Evolutionary conservation across 495 filamentous ascomycete species (phyloP).

Genomic region (Aspergillus baeticus): DNA sequence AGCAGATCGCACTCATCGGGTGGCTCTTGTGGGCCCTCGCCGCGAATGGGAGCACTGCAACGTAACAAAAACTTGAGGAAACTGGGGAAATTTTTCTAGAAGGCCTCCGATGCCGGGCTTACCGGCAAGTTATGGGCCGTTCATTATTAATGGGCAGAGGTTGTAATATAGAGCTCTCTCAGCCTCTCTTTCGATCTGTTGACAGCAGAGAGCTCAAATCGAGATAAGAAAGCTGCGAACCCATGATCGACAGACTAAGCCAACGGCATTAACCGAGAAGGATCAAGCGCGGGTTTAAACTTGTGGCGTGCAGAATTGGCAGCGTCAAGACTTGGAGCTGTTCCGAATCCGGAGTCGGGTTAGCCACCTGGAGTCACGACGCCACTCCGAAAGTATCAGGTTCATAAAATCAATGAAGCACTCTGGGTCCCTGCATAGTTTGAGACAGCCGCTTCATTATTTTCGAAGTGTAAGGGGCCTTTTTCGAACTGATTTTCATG

Average conservation of each 20-base stretch:
- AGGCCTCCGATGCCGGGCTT: slow-evolving; percentile 3
- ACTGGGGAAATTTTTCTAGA: slow-evolving; percentile 8
- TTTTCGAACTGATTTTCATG: no score
- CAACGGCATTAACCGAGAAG: neutral
- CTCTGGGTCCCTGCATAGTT: no score
- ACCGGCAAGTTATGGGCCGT: neutral
- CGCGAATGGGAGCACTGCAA: neutral
- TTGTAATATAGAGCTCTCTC: no score
- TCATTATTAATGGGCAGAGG: neutral
- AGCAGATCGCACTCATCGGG: neutral
- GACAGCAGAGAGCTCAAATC: no score
- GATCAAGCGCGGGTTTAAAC: slow-evolving; percentile 3
- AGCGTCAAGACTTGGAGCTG: neutral
- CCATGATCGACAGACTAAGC: neutral
- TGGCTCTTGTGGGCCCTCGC: neutral
- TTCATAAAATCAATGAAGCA: no score
- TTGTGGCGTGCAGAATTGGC: slow-evolving; percentile 1
- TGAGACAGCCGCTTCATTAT: no score
- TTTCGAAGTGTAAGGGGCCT: no score
- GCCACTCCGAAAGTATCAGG: no score
- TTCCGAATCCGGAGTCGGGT: no score
- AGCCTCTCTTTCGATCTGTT: no score
- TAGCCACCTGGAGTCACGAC: no score
- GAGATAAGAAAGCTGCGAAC: neutral
- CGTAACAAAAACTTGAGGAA: slow-evolving; percentile 7